Evolutionary conservation across 2,329 filamentous ascomycete species (phyloP).

Genomic region (Grosmannia serpens): DNA sequence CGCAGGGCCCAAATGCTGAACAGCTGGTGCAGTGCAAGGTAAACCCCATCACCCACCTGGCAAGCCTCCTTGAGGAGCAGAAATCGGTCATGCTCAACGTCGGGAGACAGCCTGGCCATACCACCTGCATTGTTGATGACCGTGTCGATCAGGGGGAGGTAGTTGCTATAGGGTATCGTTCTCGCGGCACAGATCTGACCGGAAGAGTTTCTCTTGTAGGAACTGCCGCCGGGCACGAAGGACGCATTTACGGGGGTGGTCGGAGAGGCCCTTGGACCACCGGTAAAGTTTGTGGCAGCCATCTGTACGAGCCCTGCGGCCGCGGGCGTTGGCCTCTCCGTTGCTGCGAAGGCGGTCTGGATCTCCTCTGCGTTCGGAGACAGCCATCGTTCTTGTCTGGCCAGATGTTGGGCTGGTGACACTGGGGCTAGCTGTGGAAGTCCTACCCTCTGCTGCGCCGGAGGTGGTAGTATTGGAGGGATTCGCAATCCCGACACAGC

Average conservation of each 20-base stretch:
- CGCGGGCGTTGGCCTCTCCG: no score
- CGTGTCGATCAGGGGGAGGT: not conserved
- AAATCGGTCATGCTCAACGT: conserved; percentile 35
- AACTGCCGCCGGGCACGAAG: no score
- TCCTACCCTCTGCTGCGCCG: not conserved
- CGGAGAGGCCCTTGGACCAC: not conserved
- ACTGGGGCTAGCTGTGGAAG: not conserved
- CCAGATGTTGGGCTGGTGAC: not conserved
- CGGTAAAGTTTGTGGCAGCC: no score
- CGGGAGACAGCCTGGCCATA: not conserved
- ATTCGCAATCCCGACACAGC: not conserved
- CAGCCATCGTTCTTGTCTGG: not conserved
- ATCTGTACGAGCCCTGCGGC: no score
- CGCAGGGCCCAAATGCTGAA: conserved; percentile 45
- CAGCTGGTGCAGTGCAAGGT: conserved; percentile 53
- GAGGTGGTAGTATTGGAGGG: not conserved
- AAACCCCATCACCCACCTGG: conserved; percentile 44
- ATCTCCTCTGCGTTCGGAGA: not conserved
- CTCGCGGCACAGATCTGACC: not conserved
- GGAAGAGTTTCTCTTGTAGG: not conserved
- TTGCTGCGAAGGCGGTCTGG: not conserved
- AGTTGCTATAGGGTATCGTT: not conserved
- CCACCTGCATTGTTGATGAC: not conserved
- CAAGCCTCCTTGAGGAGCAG: conserved; percentile 48
- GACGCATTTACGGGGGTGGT: not conserved